Evolutionary conservation across 176 grass and related monocot genomes (phyloP), one percentile per base, ranked within the genome.

Genomic region (Oryza brachyantha): DNA sequence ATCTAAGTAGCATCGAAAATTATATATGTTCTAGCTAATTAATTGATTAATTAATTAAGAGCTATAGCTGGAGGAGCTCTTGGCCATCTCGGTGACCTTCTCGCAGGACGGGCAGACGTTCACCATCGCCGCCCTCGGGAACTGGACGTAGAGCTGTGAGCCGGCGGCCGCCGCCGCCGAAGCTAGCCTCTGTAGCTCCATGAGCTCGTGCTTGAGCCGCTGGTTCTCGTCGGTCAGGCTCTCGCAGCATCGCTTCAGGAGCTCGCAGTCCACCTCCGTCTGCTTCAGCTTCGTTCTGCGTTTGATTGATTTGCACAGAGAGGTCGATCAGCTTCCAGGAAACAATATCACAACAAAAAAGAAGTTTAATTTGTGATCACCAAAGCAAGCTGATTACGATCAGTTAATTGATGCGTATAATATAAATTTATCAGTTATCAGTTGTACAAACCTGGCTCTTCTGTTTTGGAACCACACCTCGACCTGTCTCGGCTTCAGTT

Each of bases 381-480:
- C 40, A 45, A 45, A 5, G n/a, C n/a, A 32, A 32, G 31, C 13
- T 45, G 42, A 38, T 38, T 38, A 38, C 37, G 6, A 38, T 36
- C 35, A 7, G 35, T 38, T 38, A 38, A 10, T 38, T 38, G 10
- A 10, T 14, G 14, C 3, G 41, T 43, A 43, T 5, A 16, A n/a
- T n/a, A n/a, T n/a, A n/a, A n/a, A n/a, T n/a, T 36, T 5, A 36
- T 36, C 35, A 36, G 35, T 2, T 36, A 6, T 46, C 0, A 10
- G 0, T 22, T 34, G 0, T 45, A 12, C 1, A 21, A 85, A 97
- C 93, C 93, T 97, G 55, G 90, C 93, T 62, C 93, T 93, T 88
- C 90, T 88, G 7, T 97, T 97, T 62, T 97, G 93, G 72, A 97
- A 97, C 93, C 93, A 97, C 7, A 97, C 90, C 81, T 97, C 93